These are phyloP conservation scores for Orbilia brochopaga DNA, from an alignment of 2,329 filamentous ascomycete species.

Conservation along the genomic window DNA sequence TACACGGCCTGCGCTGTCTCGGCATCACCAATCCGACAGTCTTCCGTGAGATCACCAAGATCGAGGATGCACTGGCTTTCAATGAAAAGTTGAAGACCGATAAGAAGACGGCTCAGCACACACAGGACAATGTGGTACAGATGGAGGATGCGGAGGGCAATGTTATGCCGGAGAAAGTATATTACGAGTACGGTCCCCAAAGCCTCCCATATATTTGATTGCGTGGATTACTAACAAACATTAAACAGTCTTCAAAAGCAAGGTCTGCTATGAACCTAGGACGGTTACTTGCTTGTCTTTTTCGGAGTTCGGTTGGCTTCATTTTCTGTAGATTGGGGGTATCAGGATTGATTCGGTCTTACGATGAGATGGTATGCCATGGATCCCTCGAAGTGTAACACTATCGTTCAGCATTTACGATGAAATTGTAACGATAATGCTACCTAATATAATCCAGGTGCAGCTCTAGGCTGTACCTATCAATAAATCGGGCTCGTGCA, in stretches of 20 bases:
- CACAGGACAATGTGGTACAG: slow-evolving; percentile 85
- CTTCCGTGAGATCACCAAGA: slow-evolving; percentile 91
- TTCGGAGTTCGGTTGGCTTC: slow-evolving; percentile 28
- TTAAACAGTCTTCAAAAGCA: slow-evolving; percentile 28
- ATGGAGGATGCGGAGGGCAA: slow-evolving; percentile 99
- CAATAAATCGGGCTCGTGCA: no score
- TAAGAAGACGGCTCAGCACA: slow-evolving; percentile 75
- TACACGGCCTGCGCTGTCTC: slow-evolving; percentile 90
- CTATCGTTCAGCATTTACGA: not conserved
- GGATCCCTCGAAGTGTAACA: not conserved
- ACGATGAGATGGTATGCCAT: not conserved
- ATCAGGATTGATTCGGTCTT: not conserved
- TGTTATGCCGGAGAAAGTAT: slow-evolving; percentile 99
- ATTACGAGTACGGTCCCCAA: slow-evolving; percentile 62
- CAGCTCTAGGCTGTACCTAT: no score
- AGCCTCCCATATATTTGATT: not conserved
- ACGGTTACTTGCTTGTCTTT: slow-evolving; percentile 2
- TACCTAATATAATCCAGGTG: no score
- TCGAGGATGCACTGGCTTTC: slow-evolving; percentile 83
- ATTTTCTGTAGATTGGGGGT: slow-evolving; percentile 32
- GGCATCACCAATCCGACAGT: slow-evolving; percentile 90
- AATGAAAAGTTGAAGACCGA: slow-evolving; percentile 94
- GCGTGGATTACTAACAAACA: not conserved
- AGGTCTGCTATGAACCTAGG: slow-evolving; percentile 32
- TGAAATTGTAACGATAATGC: not conserved